A percentile compares a stretch with the other conserved stretches of the same genome.
These are phyloP conservation scores for Penicillium crystallinum DNA, from an alignment of 495 filamentous ascomycete species.

Conservation along the genomic window DNA sequence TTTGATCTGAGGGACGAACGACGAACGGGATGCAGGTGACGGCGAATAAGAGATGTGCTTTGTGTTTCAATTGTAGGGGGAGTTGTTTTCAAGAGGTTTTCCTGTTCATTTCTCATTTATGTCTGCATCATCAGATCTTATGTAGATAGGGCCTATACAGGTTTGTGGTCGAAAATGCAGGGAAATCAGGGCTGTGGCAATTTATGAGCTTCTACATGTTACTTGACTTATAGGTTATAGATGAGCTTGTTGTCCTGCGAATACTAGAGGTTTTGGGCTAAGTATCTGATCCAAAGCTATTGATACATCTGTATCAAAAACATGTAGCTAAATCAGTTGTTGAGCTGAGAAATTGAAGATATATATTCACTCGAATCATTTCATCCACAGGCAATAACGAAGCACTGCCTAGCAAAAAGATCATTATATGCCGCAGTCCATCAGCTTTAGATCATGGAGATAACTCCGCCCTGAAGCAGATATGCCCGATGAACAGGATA, in stretches of 20 bases:
- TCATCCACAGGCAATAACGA: no score
- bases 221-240: not conserved
- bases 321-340: no score
- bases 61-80: constrained; percentile 35
- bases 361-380: no score
- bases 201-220: constrained; percentile 5
- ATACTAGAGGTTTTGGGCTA: not conserved
- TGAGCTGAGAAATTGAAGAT: no score
- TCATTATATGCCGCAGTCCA: no score
- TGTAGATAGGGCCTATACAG: constrained; percentile 29
- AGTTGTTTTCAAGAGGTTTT: constrained; percentile 33
- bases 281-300: not conserved
- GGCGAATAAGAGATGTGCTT: constrained; percentile 20
- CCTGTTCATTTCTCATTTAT: constrained; percentile 18
- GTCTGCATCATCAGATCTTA: constrained; percentile 27
- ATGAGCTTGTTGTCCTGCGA: not conserved
- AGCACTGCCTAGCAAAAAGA: no score
- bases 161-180: constrained; percentile 14
- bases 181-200: constrained; percentile 3
- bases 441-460: no score
- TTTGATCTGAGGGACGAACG: constrained; percentile 16
- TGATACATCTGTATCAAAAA: not conserved
- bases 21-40: constrained; percentile 21
- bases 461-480: no score
- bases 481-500: no score